Evolutionary conservation across 371 early-diverging fungal genomes (phyloP).

Genomic region (Mucor circinelloides): DNA sequence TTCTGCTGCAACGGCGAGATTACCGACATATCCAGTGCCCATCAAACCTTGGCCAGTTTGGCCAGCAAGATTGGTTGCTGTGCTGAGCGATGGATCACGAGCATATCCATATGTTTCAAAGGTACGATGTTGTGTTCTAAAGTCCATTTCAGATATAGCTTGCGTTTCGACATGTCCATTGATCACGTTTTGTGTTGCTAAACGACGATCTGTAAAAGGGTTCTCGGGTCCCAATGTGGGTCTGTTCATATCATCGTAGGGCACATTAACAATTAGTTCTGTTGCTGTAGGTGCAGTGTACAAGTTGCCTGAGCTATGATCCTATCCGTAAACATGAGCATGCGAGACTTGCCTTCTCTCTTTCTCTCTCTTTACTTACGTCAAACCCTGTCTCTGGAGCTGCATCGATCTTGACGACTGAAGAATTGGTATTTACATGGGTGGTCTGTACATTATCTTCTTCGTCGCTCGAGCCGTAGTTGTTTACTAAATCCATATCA

Average conservation of each 20-base stretch:
- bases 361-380: slow-evolving; percentile 41
- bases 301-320: slow-evolving; percentile 35
- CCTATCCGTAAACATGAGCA: slow-evolving; percentile 15
- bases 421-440: slow-evolving; percentile 19
- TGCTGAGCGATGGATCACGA: slow-evolving; percentile 72
- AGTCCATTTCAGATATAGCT: slow-evolving; percentile 74
- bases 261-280: slow-evolving; percentile 76
- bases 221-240: slow-evolving; percentile 80
- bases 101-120: slow-evolving; percentile 86
- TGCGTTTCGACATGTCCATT: slow-evolving; percentile 86
- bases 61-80: slow-evolving; percentile 46
- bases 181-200: slow-evolving; percentile 66
- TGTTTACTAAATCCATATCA: slow-evolving; percentile 43
- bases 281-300: slow-evolving; percentile 69
- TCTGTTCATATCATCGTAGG: slow-evolving; percentile 71
- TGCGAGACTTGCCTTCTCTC: neutral
- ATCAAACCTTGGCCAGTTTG: slow-evolving; percentile 57
- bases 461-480: slow-evolving; percentile 62
- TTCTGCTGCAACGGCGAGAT: slow-evolving; percentile 56
- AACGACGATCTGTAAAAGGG: slow-evolving; percentile 58
- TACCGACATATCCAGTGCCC: slow-evolving; percentile 74
- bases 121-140: slow-evolving; percentile 79
- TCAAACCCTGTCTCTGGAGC: slow-evolving; percentile 80
- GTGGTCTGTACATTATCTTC: slow-evolving; percentile 36
- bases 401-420: slow-evolving; percentile 49